Conservation (phyloP, 768 basidiomycete species). For the Tulasnella sp. region DNA sequence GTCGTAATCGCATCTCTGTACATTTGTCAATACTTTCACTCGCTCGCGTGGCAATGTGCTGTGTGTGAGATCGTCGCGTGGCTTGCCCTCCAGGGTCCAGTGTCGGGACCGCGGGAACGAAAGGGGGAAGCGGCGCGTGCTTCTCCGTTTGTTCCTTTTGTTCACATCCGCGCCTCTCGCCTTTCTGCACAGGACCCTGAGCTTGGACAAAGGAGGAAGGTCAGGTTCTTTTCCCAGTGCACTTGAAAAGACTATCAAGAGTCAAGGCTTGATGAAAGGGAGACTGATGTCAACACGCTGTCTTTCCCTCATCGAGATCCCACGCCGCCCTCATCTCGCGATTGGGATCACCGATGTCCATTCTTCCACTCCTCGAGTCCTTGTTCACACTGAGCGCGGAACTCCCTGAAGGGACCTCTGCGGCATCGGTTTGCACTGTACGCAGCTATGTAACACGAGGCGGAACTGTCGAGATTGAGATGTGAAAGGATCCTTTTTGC, state of each 20-base stretch:
- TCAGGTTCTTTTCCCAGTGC: not conserved
- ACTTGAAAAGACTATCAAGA: not conserved
- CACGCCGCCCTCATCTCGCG: not conserved
- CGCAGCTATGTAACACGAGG: conserved; percentile 4
- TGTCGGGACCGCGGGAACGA: not conserved
- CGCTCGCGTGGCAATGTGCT: not conserved
- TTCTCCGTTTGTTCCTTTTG: not conserved
- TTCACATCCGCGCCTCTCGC: not conserved
- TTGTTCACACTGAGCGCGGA: not conserved
- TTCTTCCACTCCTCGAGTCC: not conserved
- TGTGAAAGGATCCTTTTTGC: not conserved
- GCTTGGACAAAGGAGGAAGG: conserved; percentile 1
- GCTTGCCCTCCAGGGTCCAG: not conserved
- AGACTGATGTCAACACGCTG: not conserved
- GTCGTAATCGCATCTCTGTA: not conserved
- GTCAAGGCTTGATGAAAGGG: not conserved
- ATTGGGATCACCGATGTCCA: not conserved
- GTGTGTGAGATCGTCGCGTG: not conserved
- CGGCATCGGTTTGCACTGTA: not conserved
- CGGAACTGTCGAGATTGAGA: not conserved
- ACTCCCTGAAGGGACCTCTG: not conserved
- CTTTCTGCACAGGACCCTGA: not conserved
- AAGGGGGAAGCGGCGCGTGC: not conserved
- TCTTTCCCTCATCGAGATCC: conserved; percentile 6
- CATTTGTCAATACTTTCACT: not conserved